Conservation (phyloP, 306 rosid genomes). For the Prunus salicina region DNA sequence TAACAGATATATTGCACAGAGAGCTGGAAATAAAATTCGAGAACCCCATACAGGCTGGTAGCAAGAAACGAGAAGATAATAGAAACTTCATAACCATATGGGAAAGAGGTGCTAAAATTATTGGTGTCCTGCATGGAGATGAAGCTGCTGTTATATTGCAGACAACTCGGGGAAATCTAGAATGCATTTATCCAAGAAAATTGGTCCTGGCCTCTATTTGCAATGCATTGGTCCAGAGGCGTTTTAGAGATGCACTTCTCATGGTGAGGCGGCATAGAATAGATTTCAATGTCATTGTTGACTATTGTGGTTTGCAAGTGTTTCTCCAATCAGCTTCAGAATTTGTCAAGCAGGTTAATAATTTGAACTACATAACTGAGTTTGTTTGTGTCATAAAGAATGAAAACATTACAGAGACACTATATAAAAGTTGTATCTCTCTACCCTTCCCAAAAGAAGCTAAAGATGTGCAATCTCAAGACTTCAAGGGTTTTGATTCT, state of each 20-base stretch:
- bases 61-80: constrained; percentile 49
- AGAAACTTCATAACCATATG: constrained; percentile 64
- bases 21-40: constrained; percentile 55
- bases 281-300: constrained; percentile 85
- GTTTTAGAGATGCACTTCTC: constrained; percentile 80
- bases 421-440: constrained; percentile 54
- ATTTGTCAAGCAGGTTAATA: constrained; percentile 81
- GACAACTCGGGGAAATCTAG: constrained; percentile 85
- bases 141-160: constrained; percentile 78
- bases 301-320: constrained; percentile 70
- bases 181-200: constrained; percentile 85
- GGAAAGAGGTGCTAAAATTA: constrained; percentile 93
- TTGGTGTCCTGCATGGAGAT: constrained; percentile 86
- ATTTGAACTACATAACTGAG: constrained; percentile 83
- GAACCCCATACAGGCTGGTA: constrained; percentile 44
- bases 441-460: constrained; percentile 37
- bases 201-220: constrained; percentile 76
- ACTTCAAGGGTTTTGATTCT: constrained; percentile 31
- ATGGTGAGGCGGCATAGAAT: constrained; percentile 96
- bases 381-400: constrained; percentile 91
- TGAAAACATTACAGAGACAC: constrained; percentile 59
- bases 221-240: constrained; percentile 73
- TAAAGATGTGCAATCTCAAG: constrained; percentile 38
- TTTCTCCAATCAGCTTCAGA: constrained; percentile 79
- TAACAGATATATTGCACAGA: constrained; percentile 53